Conservation (phyloP, 768 basidiomycete genomes). For the Hemileccinum rubropunctum region DNA sequence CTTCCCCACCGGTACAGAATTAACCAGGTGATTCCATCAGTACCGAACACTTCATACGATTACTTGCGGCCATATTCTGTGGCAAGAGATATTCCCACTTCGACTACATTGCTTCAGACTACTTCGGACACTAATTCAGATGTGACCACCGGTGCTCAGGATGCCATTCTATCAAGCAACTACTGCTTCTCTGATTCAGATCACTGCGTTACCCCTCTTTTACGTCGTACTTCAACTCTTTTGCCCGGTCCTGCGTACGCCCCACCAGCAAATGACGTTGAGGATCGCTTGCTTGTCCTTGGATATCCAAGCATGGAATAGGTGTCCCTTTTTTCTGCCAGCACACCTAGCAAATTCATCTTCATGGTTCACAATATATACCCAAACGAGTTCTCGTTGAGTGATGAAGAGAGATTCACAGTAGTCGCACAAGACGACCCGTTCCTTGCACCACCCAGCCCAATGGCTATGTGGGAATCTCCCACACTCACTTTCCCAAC, state of each 20-base stretch:
- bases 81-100: slow-evolving; percentile 19
- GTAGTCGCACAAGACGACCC: slow-evolving; percentile 25
- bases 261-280: slow-evolving; percentile 17
- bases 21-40: slow-evolving; percentile 13
- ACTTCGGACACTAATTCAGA: background rate
- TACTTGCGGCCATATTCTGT: slow-evolving; percentile 41
- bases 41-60: slow-evolving; percentile 25
- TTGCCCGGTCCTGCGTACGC: slow-evolving; percentile 26
- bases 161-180: slow-evolving; percentile 6
- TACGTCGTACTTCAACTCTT: slow-evolving; percentile 16
- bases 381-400: slow-evolving; percentile 11
- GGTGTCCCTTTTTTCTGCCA: slow-evolving; percentile 20
- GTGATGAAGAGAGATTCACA: slow-evolving; percentile 22
- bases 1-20: slow-evolving; percentile 6
- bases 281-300: slow-evolving; percentile 13
- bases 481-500: slow-evolving; percentile 1
- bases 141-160: background rate
- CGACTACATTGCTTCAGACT: slow-evolving; percentile 5
- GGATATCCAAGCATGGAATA: slow-evolving; percentile 26
- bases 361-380: slow-evolving; percentile 28
- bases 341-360: slow-evolving; percentile 29
- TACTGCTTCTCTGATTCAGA: slow-evolving; percentile 28
- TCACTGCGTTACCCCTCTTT: slow-evolving; percentile 31
- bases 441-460: slow-evolving; percentile 11
- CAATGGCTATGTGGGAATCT: background rate